Evolutionary conservation across 2,329 filamentous ascomycete species (phyloP).

Genomic region (Cladosporium colombiae): DNA sequence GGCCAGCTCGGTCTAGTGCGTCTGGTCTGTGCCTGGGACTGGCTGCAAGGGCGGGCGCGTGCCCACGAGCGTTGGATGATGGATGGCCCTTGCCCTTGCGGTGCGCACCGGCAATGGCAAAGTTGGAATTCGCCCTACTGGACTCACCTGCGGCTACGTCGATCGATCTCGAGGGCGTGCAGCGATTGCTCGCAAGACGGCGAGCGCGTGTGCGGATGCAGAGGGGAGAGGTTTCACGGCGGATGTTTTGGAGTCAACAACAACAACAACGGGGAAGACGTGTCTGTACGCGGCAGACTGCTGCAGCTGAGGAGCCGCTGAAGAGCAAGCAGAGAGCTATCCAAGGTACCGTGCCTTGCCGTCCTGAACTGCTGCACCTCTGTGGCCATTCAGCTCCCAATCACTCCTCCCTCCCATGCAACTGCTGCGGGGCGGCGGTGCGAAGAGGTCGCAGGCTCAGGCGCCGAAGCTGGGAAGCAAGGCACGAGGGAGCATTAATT

Average conservation of each 20-base stretch:
- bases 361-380: not conserved
- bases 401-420: not conserved
- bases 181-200: not conserved
- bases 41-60: slow-evolving; percentile 15
- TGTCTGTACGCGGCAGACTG: slow-evolving; percentile 4
- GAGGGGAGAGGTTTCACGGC: slow-evolving; percentile 1
- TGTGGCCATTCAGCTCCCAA: not conserved
- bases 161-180: slow-evolving; percentile 1
- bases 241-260: slow-evolving; percentile 5
- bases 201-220: not conserved
- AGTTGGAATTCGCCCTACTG: not conserved
- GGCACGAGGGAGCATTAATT: not conserved
- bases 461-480: not conserved
- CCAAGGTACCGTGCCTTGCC: not conserved
- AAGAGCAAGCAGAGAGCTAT: not conserved
- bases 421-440: not conserved
- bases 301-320: not conserved
- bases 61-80: not conserved
- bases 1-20: not conserved
- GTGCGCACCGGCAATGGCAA: not conserved
- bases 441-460: not conserved
- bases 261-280: slow-evolving; percentile 4
- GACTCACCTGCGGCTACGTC: not conserved
- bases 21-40: slow-evolving; percentile 3
- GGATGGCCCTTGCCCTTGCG: slow-evolving; percentile 6